Evolutionary conservation across 2,329 filamentous ascomycete genomes (phyloP).

Genomic region (Xenosphaeropsis pyriputrescens): DNA sequence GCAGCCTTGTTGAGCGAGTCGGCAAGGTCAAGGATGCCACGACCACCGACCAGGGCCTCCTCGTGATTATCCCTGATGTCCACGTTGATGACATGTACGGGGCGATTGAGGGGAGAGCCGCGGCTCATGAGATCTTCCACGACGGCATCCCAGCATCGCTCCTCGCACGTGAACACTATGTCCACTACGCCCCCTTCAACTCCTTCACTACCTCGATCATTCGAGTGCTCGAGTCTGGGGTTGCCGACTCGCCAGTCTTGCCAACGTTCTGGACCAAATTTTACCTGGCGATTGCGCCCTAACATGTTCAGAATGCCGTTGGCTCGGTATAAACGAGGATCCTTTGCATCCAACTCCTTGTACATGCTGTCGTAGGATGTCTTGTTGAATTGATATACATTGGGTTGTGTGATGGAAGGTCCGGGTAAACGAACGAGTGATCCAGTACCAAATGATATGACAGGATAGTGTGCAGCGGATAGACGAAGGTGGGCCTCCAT

Average conservation of each 20-base stretch:
- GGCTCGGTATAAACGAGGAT: constrained; percentile 71
- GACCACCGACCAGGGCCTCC: constrained; percentile 80
- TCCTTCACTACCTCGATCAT: constrained; percentile 64
- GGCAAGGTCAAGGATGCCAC: constrained; percentile 84
- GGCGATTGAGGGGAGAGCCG: constrained; percentile 74
- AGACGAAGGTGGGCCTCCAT: constrained; percentile 98
- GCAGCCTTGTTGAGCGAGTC: constrained; percentile 72
- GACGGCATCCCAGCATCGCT: constrained; percentile 95
- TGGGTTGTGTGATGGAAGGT: constrained; percentile 80
- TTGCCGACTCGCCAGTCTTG: constrained; percentile 91
- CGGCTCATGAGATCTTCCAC: constrained; percentile 83
- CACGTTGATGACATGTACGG: constrained; percentile 95
- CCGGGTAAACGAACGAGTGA: constrained; percentile 88
- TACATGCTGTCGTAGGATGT: constrained; percentile 94
- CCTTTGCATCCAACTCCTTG: constrained; percentile 75
- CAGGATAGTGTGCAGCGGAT: constrained; percentile 76
- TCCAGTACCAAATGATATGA: constrained; percentile 94
- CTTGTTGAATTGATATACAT: constrained; percentile 96
- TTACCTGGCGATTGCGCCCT: constrained; percentile 77
- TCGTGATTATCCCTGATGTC: constrained; percentile 98
- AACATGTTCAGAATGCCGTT: constrained; percentile 96
- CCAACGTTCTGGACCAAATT: constrained; percentile 93
- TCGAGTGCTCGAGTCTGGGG: constrained; percentile 61
- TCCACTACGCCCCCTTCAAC: constrained; percentile 85
- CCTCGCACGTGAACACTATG: constrained; percentile 92